Conservation (phyloP, 2,329 filamentous ascomycete genomes). For the Penicillium sp. region DNA sequence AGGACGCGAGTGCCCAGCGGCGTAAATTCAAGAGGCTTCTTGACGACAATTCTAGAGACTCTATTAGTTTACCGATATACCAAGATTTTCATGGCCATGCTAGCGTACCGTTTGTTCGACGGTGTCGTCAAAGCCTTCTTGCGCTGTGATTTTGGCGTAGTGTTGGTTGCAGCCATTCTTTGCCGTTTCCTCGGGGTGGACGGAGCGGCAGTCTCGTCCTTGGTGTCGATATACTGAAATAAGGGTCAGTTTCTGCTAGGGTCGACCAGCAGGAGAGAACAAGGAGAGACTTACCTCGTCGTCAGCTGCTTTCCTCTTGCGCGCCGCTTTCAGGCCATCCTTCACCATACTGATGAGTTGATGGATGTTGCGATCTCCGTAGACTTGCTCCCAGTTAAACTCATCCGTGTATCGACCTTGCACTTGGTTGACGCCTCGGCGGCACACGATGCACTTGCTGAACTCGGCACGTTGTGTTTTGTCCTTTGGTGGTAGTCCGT, state of each 20-base stretch:
- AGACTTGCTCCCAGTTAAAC: conserved; percentile 89
- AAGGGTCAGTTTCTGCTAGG: conserved; percentile 10
- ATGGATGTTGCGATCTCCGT: conserved; percentile 69
- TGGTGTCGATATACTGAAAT: conserved; percentile 46
- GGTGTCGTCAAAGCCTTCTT: conserved; percentile 62
- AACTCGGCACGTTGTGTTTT: conserved; percentile 67
- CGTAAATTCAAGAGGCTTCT: conserved; percentile 92
- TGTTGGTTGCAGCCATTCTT: conserved; percentile 54
- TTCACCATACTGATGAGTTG: conserved; percentile 71
- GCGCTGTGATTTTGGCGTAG: conserved; percentile 51
- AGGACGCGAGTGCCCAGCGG: conserved; percentile 88
- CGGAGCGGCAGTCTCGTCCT: conserved; percentile 44
- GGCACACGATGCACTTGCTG: conserved; percentile 88
- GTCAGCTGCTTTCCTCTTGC: conserved; percentile 57
- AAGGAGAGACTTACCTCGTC: conserved; percentile 41
- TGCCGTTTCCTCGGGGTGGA: conserved; percentile 64
- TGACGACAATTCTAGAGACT: conserved; percentile 66
- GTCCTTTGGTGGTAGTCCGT: conserved; percentile 72
- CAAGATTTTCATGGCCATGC: too few relatives aligned
- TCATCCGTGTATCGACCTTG: conserved; percentile 92
- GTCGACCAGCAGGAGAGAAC: background rate
- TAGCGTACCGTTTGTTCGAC: conserved; percentile 63
- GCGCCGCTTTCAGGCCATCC: conserved; percentile 67
- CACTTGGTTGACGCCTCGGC: conserved; percentile 84
- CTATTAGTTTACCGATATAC: background rate